Evolutionary conservation across 2,329 filamentous ascomycete species (phyloP).

Genomic region (Pyricularia pennisetigena): DNA sequence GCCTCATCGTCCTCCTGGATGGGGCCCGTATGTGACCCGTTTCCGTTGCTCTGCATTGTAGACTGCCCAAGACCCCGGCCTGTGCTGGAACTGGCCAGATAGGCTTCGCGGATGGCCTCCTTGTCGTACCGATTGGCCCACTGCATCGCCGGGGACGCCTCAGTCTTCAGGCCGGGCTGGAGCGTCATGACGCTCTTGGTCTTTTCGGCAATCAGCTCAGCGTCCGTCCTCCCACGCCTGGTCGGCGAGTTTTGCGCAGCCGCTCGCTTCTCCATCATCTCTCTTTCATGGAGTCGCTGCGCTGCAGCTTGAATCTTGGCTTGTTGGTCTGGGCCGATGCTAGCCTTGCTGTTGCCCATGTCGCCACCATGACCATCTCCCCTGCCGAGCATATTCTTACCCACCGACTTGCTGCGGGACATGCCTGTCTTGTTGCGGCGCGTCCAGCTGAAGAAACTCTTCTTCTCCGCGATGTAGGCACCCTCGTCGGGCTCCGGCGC

Average conservation of each 20-base stretch:
- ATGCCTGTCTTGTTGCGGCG: slow-evolving; percentile 50
- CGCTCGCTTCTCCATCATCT: slow-evolving; percentile 45
- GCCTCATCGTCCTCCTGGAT: slow-evolving; percentile 19
- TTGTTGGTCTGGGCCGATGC: slow-evolving; percentile 83
- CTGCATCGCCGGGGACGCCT: slow-evolving; percentile 89
- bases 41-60: slow-evolving; percentile 31
- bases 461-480: slow-evolving; percentile 92
- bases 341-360: slow-evolving; percentile 60
- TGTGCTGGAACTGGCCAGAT: slow-evolving; percentile 63
- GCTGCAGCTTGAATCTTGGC: slow-evolving; percentile 89
- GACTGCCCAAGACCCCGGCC: slow-evolving; percentile 53
- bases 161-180: slow-evolving; percentile 72
- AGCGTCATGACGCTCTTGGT: slow-evolving; percentile 86
- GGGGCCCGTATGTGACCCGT: slow-evolving; percentile 19
- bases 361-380: slow-evolving; percentile 27
- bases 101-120: slow-evolving; percentile 74
- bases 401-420: slow-evolving; percentile 60
- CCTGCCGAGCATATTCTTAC: slow-evolving; percentile 46
- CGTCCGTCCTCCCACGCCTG: slow-evolving; percentile 44
- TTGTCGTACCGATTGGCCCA: slow-evolving; percentile 96
- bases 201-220: slow-evolving; percentile 52
- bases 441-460: slow-evolving; percentile 84
- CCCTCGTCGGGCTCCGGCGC: slow-evolving; percentile 74
- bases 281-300: slow-evolving; percentile 65
- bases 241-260: slow-evolving; percentile 27